Evolutionary conservation across 805 yeast species (phyloP), one percentile per base, ranked within the genome.

Genomic region (Komagataella ulmi): DNA sequence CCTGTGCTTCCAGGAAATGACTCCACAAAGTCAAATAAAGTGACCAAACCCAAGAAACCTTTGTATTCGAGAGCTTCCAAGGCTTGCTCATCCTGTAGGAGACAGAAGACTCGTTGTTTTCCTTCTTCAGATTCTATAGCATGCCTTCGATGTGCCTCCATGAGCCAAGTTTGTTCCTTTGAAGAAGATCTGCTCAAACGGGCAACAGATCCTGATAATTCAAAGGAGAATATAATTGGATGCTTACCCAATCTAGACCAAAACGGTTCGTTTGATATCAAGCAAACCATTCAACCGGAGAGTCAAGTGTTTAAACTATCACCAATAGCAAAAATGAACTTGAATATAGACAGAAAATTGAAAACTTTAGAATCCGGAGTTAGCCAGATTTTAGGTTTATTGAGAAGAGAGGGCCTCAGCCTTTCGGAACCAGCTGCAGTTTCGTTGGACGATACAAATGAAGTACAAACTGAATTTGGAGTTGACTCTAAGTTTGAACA

Each of bases 121-220:
- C 75, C 81, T 50, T 71, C 79, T 10, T 69, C 76, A 1, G 70
- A 65, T 23, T 68, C 72, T 17, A 62, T 66, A 7, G 69, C 78
- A 2, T 83, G 89, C 65, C 63, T 81, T 18, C 65, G 88, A 19
- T 83, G 89, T 59, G 64, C 70, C 1, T 77, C 81, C 4, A 63
- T 81, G 44, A 75, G 72, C 5, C 64, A 70, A 30, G 65, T 61
- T 19, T 83, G 89, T 57, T 76, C 82, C 6, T 76, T 81, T 56
- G 75, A 68, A 52, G 63, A 56, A 36, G 66, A 61, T 18, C 46
- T 24, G 47, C 10, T 50, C 48, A 21, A 53, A 51, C 30, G 43
- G 50, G 8, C 56, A 51, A 48, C 45, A 50, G 23, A 45, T 50
- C 10, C 17, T 8, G 23, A 30, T 54, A 8, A 44, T 52, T 47